These are phyloP conservation scores for Neoboletus subvelutipes DNA, from an alignment of 768 basidiomycete genomes.

Conservation along the genomic window DNA sequence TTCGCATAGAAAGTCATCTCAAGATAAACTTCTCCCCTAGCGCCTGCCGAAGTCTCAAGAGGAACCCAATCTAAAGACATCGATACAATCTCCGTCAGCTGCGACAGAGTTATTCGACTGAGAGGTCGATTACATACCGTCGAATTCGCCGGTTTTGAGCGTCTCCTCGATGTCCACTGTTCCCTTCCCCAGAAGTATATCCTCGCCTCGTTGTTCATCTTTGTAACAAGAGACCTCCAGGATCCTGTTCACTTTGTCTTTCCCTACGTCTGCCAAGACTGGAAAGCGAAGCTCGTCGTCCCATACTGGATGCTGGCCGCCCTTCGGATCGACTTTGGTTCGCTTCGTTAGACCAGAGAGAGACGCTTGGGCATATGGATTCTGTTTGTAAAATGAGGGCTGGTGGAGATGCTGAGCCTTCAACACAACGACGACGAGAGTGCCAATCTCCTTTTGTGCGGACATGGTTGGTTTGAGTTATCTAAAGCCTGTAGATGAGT, in stretches of 20 bases:
- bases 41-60: slow-evolving; percentile 55
- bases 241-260: slow-evolving; percentile 45
- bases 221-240: slow-evolving; percentile 79
- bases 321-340: slow-evolving; percentile 75
- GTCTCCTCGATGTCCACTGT: slow-evolving; percentile 75
- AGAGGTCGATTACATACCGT: slow-evolving; percentile 58
- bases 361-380: slow-evolving; percentile 72
- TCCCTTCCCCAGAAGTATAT: slow-evolving; percentile 72
- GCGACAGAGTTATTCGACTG: background rate
- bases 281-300: slow-evolving; percentile 84
- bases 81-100: slow-evolving; percentile 4
- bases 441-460: slow-evolving; percentile 60
- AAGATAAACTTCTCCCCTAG: slow-evolving; percentile 83
- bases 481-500: background rate
- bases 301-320: slow-evolving; percentile 94
- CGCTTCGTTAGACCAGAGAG: slow-evolving; percentile 62
- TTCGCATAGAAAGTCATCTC: slow-evolving; percentile 93
- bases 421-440: slow-evolving; percentile 80
- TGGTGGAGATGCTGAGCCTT: slow-evolving; percentile 86
- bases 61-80: slow-evolving; percentile 64
- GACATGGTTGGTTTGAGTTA: slow-evolving; percentile 19
- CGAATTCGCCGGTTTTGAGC: slow-evolving; percentile 84
- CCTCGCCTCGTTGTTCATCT: slow-evolving; percentile 70
- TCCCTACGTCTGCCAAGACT: slow-evolving; percentile 58
- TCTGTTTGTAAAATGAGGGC: slow-evolving; percentile 87